Evolutionary conservation across 495 filamentous ascomycete genomes (phyloP), one percentile per base, ranked within the genome.

Genomic region (Aspergillus homomorphus): DNA sequence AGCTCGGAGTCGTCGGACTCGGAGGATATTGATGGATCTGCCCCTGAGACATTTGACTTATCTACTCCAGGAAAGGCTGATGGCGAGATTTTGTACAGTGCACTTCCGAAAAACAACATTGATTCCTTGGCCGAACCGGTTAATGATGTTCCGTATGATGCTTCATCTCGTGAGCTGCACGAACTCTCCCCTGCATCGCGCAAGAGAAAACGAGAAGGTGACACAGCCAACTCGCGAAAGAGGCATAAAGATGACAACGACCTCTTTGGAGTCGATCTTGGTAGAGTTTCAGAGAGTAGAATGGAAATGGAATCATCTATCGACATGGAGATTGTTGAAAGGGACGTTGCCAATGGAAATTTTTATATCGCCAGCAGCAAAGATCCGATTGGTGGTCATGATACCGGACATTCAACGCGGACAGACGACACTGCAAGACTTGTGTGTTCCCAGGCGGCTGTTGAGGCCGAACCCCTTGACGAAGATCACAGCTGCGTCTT

Each of bases 201-300:
- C 62, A 92, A 93, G 70, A 80, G 87, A 61, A 91, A 91, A 63
- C 80, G 89, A 41, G 78, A 86, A 9, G 68, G 79, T 22, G 82
- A 84, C 18, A 77, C 85, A 8, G 76, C 84, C 53, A 77, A 78
- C 20, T 77, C 84, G 44, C 85, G 86, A 44, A 91, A 92, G 69
- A 82, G 84, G 55, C 84, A 83, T 61, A 88, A 89, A 64, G 85
- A 88, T n/a, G 89, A 90, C 52, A 88, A 90, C 66, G 85, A 89
- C 53, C 76, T 91, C n/a, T 89, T 90, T 68, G 82, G 82, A 19
- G 77, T 86, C 57, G 59, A 61, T 30, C 62, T 56, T 38, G 19
- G 43, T 7, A 54, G 21, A 6, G 55, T 20, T 14, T 8, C n/a
- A 41, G 55, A 56, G n/a, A 20, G 18, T 2, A 33, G 19, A n/a